Conservation (phyloP, 768 basidiomycete genomes). For the Galerina marginata region DNA sequence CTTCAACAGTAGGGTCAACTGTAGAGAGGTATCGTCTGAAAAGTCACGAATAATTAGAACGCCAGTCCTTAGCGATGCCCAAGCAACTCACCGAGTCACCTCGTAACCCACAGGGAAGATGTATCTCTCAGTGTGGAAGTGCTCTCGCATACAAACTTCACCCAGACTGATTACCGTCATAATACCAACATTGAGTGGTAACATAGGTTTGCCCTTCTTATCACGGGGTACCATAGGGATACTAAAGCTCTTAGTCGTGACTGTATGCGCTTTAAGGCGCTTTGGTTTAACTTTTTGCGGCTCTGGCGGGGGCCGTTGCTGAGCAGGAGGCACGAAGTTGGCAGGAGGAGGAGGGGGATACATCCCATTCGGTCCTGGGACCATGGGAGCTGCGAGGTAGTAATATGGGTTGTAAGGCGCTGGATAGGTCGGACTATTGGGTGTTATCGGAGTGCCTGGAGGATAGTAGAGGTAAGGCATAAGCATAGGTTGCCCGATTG, state of each 20-base stretch:
- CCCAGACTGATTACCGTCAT: constrained; percentile 83
- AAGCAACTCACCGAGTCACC: constrained; percentile 64
- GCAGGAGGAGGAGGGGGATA: constrained; percentile 37
- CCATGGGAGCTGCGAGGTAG: constrained; percentile 44
- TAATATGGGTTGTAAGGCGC: constrained; percentile 51
- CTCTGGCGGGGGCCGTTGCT: constrained; percentile 30
- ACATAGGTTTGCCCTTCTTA: constrained; percentile 67
- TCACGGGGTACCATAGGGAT: constrained; percentile 84
- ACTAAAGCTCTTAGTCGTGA: constrained; percentile 75
- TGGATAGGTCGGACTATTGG: constrained; percentile 38
- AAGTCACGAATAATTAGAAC: constrained; percentile 10
- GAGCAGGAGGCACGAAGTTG: constrained; percentile 26
- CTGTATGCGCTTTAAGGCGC: constrained; percentile 79
- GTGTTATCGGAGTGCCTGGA: constrained; percentile 43
- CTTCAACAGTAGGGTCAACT: constrained; percentile 65
- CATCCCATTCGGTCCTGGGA: constrained; percentile 40
- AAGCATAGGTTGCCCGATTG: constrained; percentile 36
- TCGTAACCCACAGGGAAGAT: constrained; percentile 91
- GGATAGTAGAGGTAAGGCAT: constrained; percentile 53
- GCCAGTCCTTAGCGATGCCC: constrained; percentile 1
- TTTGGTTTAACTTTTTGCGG: constrained; percentile 71
- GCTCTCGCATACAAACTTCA: constrained; percentile 79
- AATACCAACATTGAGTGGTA: constrained; percentile 85
- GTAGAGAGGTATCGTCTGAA: constrained; percentile 80
- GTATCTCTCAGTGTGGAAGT: constrained; percentile 87